Percentiles rank a stretch among this genome's conserved stretches.
These are phyloP conservation scores for Protoeuglena noctilucae DNA, from an alignment of 139 green algal species.

Conservation along the genomic window DNA sequence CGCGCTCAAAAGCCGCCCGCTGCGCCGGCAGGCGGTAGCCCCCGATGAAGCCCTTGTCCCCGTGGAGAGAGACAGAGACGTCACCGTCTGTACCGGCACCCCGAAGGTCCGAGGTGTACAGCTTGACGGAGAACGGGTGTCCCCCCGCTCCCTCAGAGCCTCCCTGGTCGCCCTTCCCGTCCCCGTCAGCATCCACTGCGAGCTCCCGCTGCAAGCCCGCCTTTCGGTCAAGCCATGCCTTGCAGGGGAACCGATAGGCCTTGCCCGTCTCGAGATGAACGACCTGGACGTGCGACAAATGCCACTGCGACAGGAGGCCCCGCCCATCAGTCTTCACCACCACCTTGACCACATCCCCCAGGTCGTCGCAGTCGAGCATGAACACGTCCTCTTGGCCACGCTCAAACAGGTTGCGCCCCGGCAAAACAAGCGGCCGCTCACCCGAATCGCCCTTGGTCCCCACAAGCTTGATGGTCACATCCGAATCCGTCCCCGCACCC, in stretches of 20 bases:
- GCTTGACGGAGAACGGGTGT: constrained; percentile 23
- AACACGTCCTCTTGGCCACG: constrained; percentile 20
- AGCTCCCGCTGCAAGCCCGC: constrained; percentile 20
- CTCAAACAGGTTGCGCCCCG: constrained; percentile 29
- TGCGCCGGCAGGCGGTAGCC: constrained; percentile 22
- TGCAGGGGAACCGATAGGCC: constrained; percentile 15
- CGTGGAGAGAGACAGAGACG: constrained; percentile 31
- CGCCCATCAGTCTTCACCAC: not conserved
- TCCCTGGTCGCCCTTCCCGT: constrained; percentile 12
- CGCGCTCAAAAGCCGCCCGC: constrained; percentile 37
- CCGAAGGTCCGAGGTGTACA: constrained; percentile 20
- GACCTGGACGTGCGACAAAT: not conserved
- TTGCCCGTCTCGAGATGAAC: constrained; percentile 9
- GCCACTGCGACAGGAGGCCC: not conserved
- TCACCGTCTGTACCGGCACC: constrained; percentile 26
- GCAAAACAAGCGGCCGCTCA: constrained; percentile 22
- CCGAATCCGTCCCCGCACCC: constrained; percentile 22
- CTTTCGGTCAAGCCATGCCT: constrained; percentile 31
- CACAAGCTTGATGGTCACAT: constrained; percentile 23
- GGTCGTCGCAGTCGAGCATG: constrained; percentile 12
- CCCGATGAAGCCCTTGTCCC: constrained; percentile 23
- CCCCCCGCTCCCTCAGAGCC: too few relatives aligned
- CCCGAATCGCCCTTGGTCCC: constrained; percentile 33
- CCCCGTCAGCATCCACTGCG: constrained; percentile 21
- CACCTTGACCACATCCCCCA: not conserved